Conservation (phyloP, 139 green algal species). For the Chlorella sorokiniana region DNA sequence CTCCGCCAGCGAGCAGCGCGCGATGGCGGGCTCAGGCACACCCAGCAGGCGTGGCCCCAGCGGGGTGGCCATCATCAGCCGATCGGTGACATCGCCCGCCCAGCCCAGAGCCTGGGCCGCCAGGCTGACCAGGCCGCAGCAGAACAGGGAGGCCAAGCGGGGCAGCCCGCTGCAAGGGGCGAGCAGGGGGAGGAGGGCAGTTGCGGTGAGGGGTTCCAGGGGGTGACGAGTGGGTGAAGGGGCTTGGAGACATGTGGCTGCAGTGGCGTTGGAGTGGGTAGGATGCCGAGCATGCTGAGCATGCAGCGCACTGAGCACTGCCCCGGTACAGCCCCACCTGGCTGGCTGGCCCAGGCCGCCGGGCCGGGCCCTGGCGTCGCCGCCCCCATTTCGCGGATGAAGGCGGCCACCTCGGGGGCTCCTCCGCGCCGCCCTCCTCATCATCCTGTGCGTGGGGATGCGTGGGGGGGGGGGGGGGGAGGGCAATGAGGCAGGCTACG, state of each 20-base stretch:
- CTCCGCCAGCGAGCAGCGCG: background rate
- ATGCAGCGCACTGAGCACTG: too few relatives aligned
- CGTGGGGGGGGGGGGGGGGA: background rate
- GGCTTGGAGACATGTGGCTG: too few relatives aligned
- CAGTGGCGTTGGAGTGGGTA: too few relatives aligned
- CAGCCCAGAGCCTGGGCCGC: constrained; percentile 1
- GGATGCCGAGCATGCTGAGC: too few relatives aligned
- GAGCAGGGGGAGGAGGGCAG: background rate
- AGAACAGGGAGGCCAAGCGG: constrained; percentile 10
- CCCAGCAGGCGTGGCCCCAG: constrained; percentile 27
- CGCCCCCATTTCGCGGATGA: constrained; percentile 32
- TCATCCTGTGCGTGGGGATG: background rate
- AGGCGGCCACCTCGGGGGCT: constrained; percentile 30
- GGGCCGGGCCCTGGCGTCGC: too few relatives aligned
- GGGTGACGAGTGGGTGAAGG: too few relatives aligned
- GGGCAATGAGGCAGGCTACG: background rate
- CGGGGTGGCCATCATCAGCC: constrained; percentile 28
- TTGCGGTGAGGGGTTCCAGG: too few relatives aligned
- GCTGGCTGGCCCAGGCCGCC: background rate
- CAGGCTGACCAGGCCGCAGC: constrained; percentile 5
- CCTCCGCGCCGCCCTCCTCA: constrained; percentile 29
- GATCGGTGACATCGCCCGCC: constrained; percentile 14
- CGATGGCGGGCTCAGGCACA: background rate
- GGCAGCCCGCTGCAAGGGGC: background rate
- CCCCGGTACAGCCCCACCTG: too few relatives aligned